Evolutionary conservation across 2,329 filamentous ascomycete species (phyloP).

Genomic region (Cladophialophora chaetospira): DNA sequence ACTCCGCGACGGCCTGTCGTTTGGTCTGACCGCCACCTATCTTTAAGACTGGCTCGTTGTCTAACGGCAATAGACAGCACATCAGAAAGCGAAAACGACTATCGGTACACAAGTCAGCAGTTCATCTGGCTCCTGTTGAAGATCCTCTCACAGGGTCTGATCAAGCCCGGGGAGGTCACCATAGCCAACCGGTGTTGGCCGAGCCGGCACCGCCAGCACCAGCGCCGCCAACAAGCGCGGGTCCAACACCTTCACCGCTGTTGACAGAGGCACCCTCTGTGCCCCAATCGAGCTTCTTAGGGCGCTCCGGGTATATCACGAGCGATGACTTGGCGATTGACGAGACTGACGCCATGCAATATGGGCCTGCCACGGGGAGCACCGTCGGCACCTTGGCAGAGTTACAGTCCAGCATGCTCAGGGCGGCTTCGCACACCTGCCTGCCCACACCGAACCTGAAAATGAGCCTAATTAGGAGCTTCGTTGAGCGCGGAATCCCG

Average conservation of each 20-base stretch:
- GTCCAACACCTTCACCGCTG: neutral
- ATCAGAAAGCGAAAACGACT: conserved; percentile 6
- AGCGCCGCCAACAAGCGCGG: neutral
- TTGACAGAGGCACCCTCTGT: neutral
- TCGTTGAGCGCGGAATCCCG: conserved; percentile 37
- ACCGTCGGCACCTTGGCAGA: conserved; percentile 20
- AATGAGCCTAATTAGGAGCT: conserved; percentile 37
- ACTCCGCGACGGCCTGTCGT: no score
- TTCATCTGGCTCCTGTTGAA: no score
- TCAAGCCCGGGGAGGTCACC: no score
- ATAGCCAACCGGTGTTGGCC: no score
- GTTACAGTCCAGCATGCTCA: conserved; percentile 35
- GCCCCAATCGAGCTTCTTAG: conserved; percentile 8
- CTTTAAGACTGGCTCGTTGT: no score
- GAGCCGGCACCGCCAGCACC: no score
- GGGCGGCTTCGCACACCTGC: conserved; percentile 35
- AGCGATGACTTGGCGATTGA: conserved; percentile 3
- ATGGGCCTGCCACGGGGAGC: neutral
- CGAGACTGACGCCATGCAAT: conserved; percentile 3
- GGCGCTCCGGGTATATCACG: conserved; percentile 6
- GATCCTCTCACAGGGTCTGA: no score
- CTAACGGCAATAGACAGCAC: conserved; percentile 1
- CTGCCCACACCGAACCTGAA: conserved; percentile 35
- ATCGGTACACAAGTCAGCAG: neutral
- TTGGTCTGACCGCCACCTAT: no score